Conservation (phyloP, 2,329 filamentous ascomycete species). For the Ophiostoma novo-ulmi region DNA sequence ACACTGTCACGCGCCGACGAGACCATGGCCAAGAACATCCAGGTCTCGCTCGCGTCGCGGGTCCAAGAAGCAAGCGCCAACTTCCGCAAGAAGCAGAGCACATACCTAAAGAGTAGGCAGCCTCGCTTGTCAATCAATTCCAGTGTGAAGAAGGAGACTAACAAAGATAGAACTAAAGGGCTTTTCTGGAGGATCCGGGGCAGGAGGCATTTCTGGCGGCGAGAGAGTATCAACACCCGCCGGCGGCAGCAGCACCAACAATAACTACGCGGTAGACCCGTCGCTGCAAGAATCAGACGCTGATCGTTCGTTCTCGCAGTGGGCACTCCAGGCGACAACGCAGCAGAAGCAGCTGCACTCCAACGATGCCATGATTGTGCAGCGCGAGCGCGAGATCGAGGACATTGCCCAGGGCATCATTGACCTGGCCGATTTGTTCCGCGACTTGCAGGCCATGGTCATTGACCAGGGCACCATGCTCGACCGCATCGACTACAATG, state of each 20-base stretch:
- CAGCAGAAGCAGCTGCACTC: slow-evolving; percentile 58
- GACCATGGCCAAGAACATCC: slow-evolving; percentile 92
- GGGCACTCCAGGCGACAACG: slow-evolving; percentile 73
- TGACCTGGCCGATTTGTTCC: slow-evolving; percentile 92
- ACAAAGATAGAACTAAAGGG: slow-evolving; percentile 62
- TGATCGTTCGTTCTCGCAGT: slow-evolving; percentile 87
- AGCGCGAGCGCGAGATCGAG: slow-evolving; percentile 93
- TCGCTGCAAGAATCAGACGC: slow-evolving; percentile 90
- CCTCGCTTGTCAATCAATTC: not conserved
- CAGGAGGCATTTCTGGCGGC: slow-evolving; percentile 19
- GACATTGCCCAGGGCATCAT: slow-evolving; percentile 98
- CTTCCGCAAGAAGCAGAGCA: slow-evolving; percentile 96
- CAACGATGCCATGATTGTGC: slow-evolving; percentile 79
- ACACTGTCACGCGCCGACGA: slow-evolving; percentile 78
- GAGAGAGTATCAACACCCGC: slow-evolving; percentile 51
- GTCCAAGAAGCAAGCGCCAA: slow-evolving; percentile 88
- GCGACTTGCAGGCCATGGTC: slow-evolving; percentile 92
- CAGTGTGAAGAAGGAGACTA: slow-evolving; percentile 22
- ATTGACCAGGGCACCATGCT: slow-evolving; percentile 88
- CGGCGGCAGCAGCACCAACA: slow-evolving; percentile 32
- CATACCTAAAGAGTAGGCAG: slow-evolving; percentile 82
- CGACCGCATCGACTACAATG: slow-evolving; percentile 95
- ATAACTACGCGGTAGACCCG: slow-evolving; percentile 58
- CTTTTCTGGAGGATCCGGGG: slow-evolving; percentile 47
- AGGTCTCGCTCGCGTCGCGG: slow-evolving; percentile 79